A percentile compares a stretch with the other conserved stretches of the same genome.
Evolutionary conservation across 2,329 filamentous ascomycete genomes (phyloP).

Genomic region (Cadophora malorum): DNA sequence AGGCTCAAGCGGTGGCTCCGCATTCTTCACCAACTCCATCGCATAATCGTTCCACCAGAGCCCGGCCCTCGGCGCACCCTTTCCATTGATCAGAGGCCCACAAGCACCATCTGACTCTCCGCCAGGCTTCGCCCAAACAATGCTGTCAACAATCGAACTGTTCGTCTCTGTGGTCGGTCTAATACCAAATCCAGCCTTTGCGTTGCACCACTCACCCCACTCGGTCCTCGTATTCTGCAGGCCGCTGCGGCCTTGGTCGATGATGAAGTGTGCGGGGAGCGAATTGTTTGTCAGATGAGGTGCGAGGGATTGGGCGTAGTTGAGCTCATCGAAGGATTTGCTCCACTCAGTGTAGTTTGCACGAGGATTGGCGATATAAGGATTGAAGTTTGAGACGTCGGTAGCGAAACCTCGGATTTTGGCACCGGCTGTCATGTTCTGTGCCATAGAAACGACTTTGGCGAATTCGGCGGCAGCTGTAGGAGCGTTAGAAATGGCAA

Average conservation of each 20-base stretch:
- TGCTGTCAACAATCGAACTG: constrained; percentile 49
- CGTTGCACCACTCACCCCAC: constrained; percentile 55
- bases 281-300: constrained; percentile 49
- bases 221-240: constrained; percentile 47
- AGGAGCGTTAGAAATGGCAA: neutral
- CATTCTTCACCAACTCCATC: constrained; percentile 51
- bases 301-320: constrained; percentile 50
- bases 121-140: constrained; percentile 55
- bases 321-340: constrained; percentile 50
- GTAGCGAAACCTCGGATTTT: constrained; percentile 51
- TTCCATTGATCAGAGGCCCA: constrained; percentile 41
- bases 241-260: constrained; percentile 53
- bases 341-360: constrained; percentile 51
- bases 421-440: constrained; percentile 28
- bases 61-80: constrained; percentile 49
- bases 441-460: constrained; percentile 48
- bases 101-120: constrained; percentile 53
- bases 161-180: constrained; percentile 46
- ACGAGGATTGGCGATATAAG: constrained; percentile 48
- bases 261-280: constrained; percentile 52
- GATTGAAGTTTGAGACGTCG: constrained; percentile 54
- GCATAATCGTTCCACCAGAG: constrained; percentile 52
- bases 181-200: constrained; percentile 50
- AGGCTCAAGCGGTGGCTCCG: constrained; percentile 40
- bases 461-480: constrained; percentile 50